phyloP scores from a whole-genome alignment of 106 monocot species.

The Dendrobium chrysotoxum region DNA sequence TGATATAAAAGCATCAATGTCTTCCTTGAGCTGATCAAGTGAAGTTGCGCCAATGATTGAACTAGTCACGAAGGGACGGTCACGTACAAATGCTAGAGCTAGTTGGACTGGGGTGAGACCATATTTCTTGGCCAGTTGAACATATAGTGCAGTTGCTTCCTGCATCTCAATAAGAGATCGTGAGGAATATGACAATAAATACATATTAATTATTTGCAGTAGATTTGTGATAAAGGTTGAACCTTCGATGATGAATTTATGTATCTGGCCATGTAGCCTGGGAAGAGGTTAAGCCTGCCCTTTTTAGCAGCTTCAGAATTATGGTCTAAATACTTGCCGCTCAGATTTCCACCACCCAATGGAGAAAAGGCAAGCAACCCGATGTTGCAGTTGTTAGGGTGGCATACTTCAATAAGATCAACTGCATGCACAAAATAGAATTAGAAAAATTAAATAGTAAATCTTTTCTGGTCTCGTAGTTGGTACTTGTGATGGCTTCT shows the following conservation, averaged over 20 bases:
- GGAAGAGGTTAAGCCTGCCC: slow-evolving; percentile 78
- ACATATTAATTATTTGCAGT: neutral
- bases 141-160: slow-evolving; percentile 68
- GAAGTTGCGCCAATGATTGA: slow-evolving; percentile 86
- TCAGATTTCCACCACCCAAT: slow-evolving; percentile 70
- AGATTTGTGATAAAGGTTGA: neutral
- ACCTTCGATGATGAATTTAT: slow-evolving; percentile 73
- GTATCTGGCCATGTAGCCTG: slow-evolving; percentile 94
- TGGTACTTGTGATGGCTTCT: too few relatives aligned
- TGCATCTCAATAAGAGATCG: slow-evolving; percentile 20
- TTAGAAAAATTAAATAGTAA: neutral
- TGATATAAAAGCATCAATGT: slow-evolving; percentile 66
- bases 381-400: slow-evolving; percentile 83
- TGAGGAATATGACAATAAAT: neutral
- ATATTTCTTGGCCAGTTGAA: slow-evolving; percentile 57
- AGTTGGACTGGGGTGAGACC: slow-evolving; percentile 83
- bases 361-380: slow-evolving; percentile 88
- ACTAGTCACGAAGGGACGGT: slow-evolving; percentile 66
- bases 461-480: too few relatives aligned
- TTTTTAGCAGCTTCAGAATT: slow-evolving; percentile 51
- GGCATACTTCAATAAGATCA: slow-evolving; percentile 95
- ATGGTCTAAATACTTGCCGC: slow-evolving; percentile 71
- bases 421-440: slow-evolving; percentile 29
- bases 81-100: slow-evolving; percentile 81
- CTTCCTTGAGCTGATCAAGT: slow-evolving; percentile 79